Base-by-base conservation (phyloP, 202 grass and related monocot genomes). In the Carex sylvatica region DNA sequence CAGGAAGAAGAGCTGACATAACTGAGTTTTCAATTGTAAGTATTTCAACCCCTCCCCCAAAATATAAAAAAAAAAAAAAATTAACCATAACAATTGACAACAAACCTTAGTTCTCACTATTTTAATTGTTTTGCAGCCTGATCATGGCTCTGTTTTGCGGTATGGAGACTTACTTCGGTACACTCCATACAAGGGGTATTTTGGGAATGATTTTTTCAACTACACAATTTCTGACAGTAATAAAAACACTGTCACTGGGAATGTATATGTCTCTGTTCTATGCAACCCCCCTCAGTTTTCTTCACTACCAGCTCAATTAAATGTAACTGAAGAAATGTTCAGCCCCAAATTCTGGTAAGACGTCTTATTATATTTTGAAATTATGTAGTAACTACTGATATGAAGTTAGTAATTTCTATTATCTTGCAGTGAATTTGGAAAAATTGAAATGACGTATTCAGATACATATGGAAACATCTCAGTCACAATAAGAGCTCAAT, bases 241-340 rank as follows among this genome's bases (percentile, higher is more conserved):
- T 86, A 82, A 81, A 59, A 97, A 88, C 79, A 49, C 67, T 67
- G 63, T 71, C 68, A 85, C 83, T 71, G 90, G 81, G 51, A 82
- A 49, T 20, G 90, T 88, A 18, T 89, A 87, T 55, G 87, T 97
- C 75, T 91, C 44, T 87, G 90, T 97, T 83, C 84, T 89, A 5
- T 94, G 88, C 87, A 92, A 82, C 82, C 94, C 94, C 65, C 94
- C 94, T 84, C 88, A 91, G 28, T 94, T 97, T 77, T 78, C 86
- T 72, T 97, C 92, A 81, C 73, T 97, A 79, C 92, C 94, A 11
- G 58, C 61, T 44, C 74, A 84, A 36, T 82, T 97, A 72, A 82
- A 89, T 91, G 83, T 83, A 82, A 89, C 85, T 79, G 94, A 97
- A 91, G 90, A 97, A 87, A 86, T 81, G 28, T 71, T 92, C 22